phyloP scores from a whole-genome alignment of 2,329 filamentous ascomycete genomes.

The Didymella pinodella region DNA sequence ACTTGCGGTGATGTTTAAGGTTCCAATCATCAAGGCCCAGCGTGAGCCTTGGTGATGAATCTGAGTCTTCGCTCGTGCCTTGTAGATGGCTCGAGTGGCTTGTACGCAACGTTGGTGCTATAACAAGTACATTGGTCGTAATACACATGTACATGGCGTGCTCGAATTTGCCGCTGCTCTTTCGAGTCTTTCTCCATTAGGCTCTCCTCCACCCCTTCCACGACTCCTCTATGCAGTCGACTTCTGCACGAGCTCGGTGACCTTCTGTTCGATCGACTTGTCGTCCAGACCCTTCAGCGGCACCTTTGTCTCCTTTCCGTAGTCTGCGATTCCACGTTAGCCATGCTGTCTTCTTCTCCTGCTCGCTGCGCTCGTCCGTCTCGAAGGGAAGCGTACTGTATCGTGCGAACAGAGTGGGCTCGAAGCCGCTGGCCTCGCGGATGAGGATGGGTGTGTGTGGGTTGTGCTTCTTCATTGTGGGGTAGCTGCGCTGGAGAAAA shows the following conservation, averaged over 20 bases:
- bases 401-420: conserved; percentile 88
- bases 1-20: neutral
- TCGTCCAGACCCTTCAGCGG: conserved; percentile 71
- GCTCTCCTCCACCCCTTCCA: neutral
- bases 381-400: conserved; percentile 69
- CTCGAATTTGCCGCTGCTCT: conserved; percentile 18
- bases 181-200: conserved; percentile 7
- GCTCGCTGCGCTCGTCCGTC: conserved; percentile 15
- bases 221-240: conserved; percentile 26
- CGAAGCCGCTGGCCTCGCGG: conserved; percentile 84
- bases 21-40: neutral
- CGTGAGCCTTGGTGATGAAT: neutral
- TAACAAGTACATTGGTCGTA: conserved; percentile 30
- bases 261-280: conserved; percentile 73
- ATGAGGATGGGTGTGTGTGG: conserved; percentile 92
- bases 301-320: conserved; percentile 73
- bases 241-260: conserved; percentile 68
- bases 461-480: conserved; percentile 99
- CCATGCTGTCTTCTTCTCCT: neutral
- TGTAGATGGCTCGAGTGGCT: neutral
- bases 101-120: neutral
- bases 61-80: neutral
- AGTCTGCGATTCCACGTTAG: conserved; percentile 56
- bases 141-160: conserved; percentile 33
- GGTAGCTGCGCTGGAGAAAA: conserved; percentile 90